Evolutionary conservation across 345 rosid genomes (phyloP).

Genomic region (Gossypium anomalum): DNA sequence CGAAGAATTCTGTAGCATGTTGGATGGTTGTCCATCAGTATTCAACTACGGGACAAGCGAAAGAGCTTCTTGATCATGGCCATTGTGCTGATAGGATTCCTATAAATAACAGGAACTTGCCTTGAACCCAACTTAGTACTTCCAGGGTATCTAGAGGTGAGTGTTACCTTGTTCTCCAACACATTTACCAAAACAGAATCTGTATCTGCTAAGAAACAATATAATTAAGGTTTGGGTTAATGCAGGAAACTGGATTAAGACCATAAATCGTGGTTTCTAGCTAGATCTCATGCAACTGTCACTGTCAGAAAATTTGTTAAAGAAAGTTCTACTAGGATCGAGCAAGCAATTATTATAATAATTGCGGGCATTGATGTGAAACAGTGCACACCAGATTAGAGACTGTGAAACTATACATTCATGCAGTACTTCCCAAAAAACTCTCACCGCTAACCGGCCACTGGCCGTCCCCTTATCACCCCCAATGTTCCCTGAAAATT

Average conservation of each 20-base stretch:
- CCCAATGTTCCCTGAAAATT: not conserved
- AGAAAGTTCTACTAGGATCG: not conserved
- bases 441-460: too few species aligned
- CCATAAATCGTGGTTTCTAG: not conserved
- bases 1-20: not conserved
- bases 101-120: constrained; percentile 28
- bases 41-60: constrained; percentile 30
- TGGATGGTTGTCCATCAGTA: not conserved
- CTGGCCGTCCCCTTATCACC: not conserved
- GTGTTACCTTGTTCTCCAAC: constrained; percentile 69
- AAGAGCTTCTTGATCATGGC: constrained; percentile 50
- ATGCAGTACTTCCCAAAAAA: too few species aligned
- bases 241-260: not conserved
- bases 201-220: constrained; percentile 43
- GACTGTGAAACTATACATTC: not conserved
- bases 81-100: constrained; percentile 43
- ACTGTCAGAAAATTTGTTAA: not conserved
- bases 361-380: not conserved
- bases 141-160: constrained; percentile 57
- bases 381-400: not conserved
- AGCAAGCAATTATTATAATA: not conserved
- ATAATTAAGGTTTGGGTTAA: not conserved
- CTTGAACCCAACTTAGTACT: constrained; percentile 26
- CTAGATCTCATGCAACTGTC: not conserved
- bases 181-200: constrained; percentile 62